Evolutionary conservation across 2,329 filamentous ascomycete species (phyloP), one percentile per base, ranked within the genome.

Genomic region (Alternaria ethzedia): DNA sequence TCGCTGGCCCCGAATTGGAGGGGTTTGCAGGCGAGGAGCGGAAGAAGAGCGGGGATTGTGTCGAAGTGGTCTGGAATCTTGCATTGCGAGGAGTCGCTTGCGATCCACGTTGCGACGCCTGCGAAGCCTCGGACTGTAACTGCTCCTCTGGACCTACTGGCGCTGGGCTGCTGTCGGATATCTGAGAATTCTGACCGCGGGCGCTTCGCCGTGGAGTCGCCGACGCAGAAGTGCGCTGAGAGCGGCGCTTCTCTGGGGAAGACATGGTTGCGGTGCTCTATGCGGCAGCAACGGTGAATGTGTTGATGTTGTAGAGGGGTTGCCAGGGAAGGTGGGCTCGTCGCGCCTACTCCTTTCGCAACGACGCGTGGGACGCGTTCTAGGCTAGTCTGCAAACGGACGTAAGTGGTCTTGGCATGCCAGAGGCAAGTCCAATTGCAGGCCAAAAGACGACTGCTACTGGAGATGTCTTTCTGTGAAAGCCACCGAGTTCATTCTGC

Each of bases 31-130:
- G 87, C 17, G 88, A 90, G 0, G 88, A 90, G 65, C 85, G 88
- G 80, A 90, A 96, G 80, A 92, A 92, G 68, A 97, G 85, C 44
- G 94, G 94, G 62, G 94, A 97, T 64, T 79, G 73, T 5, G 93
- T 83, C 36, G 84, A 76, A 57, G 78, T 75, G 56, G 79, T 72
- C 68, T 83, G 74, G 28, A 83, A 74, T 64, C 82, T 75, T 46
- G 82, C 77, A 47, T 81, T 79, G 58, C 82, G 81, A 26, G 86
- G 85, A 2, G 85, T 87, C 54, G 79, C 75, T 66, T 79, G 76
- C 57, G 72, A 77, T 76, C 74, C 80, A 55, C 74, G 75, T 63
- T 75, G 76, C 54, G 76, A 79, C 44, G 74, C 78, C 59, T 80
- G 80, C 47, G 79, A 80, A 43, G 77, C 79, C 71, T 83, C 82